phyloP scores from a whole-genome alignment of 2,329 filamentous ascomycete genomes.

The Claviceps sp. region DNA sequence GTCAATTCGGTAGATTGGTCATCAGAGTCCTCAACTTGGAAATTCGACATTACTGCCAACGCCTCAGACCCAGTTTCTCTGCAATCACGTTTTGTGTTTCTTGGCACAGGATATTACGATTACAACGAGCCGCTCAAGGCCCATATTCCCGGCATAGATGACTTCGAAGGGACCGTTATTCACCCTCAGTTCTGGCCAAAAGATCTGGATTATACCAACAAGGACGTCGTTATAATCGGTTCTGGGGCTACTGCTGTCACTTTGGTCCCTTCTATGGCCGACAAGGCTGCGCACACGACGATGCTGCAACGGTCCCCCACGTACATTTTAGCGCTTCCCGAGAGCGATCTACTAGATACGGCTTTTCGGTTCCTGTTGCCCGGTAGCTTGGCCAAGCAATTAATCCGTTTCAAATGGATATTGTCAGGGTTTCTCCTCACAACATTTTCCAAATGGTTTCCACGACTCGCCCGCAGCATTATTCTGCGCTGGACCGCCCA shows the following conservation, averaged over 20 bases:
- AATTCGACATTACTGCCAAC: conserved; percentile 24
- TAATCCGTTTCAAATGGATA: conserved; percentile 30
- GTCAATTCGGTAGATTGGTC: conserved; percentile 36
- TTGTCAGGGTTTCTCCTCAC: conserved; percentile 35
- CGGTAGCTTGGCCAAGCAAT: conserved; percentile 29
- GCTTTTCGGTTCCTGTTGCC: conserved; percentile 29
- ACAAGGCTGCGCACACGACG: conserved; percentile 51
- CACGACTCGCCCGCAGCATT: conserved; percentile 30
- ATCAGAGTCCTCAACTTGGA: conserved; percentile 39
- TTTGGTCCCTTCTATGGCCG: conserved; percentile 51
- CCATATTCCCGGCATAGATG: conserved; percentile 48
- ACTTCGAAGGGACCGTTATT: conserved; percentile 48
- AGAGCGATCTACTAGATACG: conserved; percentile 20
- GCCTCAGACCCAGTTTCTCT: conserved; percentile 10
- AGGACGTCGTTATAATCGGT: conserved; percentile 57
- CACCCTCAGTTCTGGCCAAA: conserved; percentile 65
- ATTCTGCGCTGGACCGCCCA: conserved; percentile 29
- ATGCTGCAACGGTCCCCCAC: conserved; percentile 66
- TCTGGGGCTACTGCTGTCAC: conserved; percentile 67
- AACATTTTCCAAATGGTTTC: conserved; percentile 24
- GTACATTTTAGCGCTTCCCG: conserved; percentile 45
- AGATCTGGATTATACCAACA: conserved; percentile 46
- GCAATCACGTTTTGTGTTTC: conserved; percentile 41
- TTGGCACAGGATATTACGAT: conserved; percentile 47
- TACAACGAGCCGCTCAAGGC: conserved; percentile 46